These are phyloP conservation scores for Zymoseptoria pseudotritici DNA, from an alignment of 2,329 filamentous ascomycete species.

Conservation along the genomic window DNA sequence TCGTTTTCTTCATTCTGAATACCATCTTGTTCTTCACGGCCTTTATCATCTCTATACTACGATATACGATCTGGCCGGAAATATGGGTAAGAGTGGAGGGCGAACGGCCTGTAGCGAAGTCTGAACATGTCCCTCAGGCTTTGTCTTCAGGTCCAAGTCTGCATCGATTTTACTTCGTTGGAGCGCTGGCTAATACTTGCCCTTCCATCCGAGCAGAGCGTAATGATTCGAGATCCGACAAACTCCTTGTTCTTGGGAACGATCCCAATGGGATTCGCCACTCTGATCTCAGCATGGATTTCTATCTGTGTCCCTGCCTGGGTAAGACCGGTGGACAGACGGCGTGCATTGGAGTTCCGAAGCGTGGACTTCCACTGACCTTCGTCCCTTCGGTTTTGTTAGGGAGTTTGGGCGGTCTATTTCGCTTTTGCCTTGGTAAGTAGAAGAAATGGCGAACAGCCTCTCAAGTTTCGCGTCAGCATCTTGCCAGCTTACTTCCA, in stretches of 20 bases:
- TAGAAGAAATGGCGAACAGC: too few species aligned
- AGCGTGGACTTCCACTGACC: not conserved
- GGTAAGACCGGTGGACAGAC: not conserved
- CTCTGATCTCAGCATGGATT: constrained; percentile 22
- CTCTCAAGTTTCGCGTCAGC: too few species aligned
- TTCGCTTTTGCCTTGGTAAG: constrained; percentile 36
- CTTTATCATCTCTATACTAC: constrained; percentile 44
- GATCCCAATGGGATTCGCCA: constrained; percentile 28
- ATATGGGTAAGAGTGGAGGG: constrained; percentile 42
- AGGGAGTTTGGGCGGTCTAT: constrained; percentile 39
- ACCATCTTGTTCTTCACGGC: constrained; percentile 40
- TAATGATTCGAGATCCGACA: constrained; percentile 59
- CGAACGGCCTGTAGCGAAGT: too few species aligned
- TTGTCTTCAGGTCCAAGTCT: too few species aligned
- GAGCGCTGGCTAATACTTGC: too few species aligned
- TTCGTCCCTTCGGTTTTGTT: not conserved
- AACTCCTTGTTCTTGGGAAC: constrained; percentile 59
- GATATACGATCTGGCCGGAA: constrained; percentile 58
- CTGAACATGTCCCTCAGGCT: too few species aligned
- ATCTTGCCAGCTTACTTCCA: too few species aligned
- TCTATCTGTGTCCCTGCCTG: constrained; percentile 22
- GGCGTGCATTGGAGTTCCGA: not conserved
- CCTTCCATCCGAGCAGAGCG: constrained; percentile 16
- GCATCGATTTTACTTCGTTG: too few species aligned
- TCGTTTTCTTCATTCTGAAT: constrained; percentile 56